Conservation (phyloP, 352 stramenopile species). For the Pythium guiyangense region DNA sequence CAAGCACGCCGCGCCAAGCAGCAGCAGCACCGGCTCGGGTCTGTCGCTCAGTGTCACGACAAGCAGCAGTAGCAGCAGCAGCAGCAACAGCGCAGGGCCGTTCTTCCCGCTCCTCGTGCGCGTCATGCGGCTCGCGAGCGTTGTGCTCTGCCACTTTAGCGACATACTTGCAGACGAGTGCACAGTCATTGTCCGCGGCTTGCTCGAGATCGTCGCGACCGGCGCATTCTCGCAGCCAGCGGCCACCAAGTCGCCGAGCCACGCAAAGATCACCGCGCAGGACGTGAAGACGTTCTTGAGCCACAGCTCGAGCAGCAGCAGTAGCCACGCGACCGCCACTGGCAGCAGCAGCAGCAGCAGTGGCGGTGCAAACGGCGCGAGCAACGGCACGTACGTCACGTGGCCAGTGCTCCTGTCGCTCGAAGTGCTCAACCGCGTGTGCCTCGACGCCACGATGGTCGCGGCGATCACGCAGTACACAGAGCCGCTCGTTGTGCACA, state of each 20-base stretch:
- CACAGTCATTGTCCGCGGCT: conserved; percentile 45
- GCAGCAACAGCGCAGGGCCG: conserved; percentile 19
- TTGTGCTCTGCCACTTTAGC: conserved; percentile 74
- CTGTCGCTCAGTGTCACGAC: conserved; percentile 13
- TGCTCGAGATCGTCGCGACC: conserved; percentile 80
- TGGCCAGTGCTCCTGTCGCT: conserved; percentile 79
- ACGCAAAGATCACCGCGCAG: conserved; percentile 46
- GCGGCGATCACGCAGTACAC: conserved; percentile 60
- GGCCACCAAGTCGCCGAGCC: conserved; percentile 41
- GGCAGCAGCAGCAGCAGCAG: conserved; percentile 15
- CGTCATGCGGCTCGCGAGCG: conserved; percentile 76
- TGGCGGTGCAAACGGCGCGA: conserved; percentile 9
- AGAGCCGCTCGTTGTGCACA: conserved; percentile 45
- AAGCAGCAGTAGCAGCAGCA: conserved; percentile 29
- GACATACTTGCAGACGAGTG: conserved; percentile 61
- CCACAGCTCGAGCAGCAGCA: conserved; percentile 18
- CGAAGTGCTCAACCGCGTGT: conserved; percentile 78
- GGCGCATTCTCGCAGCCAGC: conserved; percentile 56
- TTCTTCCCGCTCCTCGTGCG: conserved; percentile 84
- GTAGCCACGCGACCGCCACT: conserved; percentile 16
- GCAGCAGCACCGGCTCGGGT: conserved; percentile 22
- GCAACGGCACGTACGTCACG: conserved; percentile 65
- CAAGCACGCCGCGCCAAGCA: conserved; percentile 18
- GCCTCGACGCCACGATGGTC: conserved; percentile 59
- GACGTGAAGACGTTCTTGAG: conserved; percentile 69